Base-by-base conservation (phyloP, 768 basidiomycete genomes). In the Tylopilus subfusipes region DNA sequence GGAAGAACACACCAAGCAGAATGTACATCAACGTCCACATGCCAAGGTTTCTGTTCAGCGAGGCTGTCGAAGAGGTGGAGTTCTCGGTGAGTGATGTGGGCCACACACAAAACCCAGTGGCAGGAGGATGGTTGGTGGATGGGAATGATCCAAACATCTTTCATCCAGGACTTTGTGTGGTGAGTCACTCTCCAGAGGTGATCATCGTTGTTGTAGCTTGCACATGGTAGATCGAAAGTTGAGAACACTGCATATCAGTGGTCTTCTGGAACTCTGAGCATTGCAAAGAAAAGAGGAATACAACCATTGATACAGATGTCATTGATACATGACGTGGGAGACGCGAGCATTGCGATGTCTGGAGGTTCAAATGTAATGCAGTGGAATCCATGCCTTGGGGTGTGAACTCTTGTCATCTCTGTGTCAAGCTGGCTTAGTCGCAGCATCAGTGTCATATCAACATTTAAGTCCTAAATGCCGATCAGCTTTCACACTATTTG, bases 81-180 rank as follows among this genome's bases (percentile, higher is more conserved):
- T 14, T 53, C 36, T 8, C 4, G 4, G 5, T 4, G 5, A 12
- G 29, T 9, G 27, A 46, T 9, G 22, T 53, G 19, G 24, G 24
- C 40, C 1, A 42, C 1, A 9, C 47, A 43, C 11, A 54, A 10
- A 9, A 54, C 47, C 53, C 47, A 54, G 13, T 53, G 52, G 2
- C 12, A n/a, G 9, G 27, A 9, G 27, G 9, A 29, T 33, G 52
- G 45, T 1, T 12, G 29, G 18, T 30, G 24, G 18, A 46, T 53
- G 10, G 52, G 27, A 27, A 52, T 30, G 14, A 52, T 42, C 39
- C 44, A 46, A 29, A 14, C 48, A 46, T 48, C 16, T 13, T 68
- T 71, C 0, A 11, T 14, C 73, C 74, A 75, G 48, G 66, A 77
- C 1, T 24, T n/a, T 5, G 19, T 47, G 30, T 22, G 45, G 7